Evolutionary conservation across 257 asterid species (phyloP), one percentile per base, ranked within the genome.

Genomic region (Plectranthus barbatus): DNA sequence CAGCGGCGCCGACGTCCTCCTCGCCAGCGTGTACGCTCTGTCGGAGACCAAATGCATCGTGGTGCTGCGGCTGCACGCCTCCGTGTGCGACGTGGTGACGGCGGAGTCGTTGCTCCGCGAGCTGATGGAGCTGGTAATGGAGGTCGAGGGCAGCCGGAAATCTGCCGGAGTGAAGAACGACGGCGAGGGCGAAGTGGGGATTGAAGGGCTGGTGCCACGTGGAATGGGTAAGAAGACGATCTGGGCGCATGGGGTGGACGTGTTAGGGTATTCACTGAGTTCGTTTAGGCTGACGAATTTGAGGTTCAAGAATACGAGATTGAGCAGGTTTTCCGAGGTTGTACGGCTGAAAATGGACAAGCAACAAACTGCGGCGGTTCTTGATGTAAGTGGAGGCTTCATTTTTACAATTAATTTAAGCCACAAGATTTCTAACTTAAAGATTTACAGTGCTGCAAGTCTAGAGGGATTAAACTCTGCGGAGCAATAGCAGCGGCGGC

Each of bases 401-500:
- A 8, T 36, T 31, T 31, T 26, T 26, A 26, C 2, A 2, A 26
- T 26, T 26, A 26, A 26, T 26, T 26, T 26, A 26, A 5, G 5
- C 31, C 31, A 1, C 2, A 26, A 26, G 5, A 26, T 26, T 26
- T 5, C 31, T 26, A 2, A 26, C 5, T 1, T 1, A 26, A 26
- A 26, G 31, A 26, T 26, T 6, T 26, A 2, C 60, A 86, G 91
- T 81, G 79, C 4, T 86, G 95, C 81, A 74, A 83, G 48, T 72
- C 81, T 1, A 77, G 88, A 73, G 88, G 81, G 42, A 83, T 83
- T 1, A 83, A 83, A 46, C 78, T 86, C 0, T 83, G 85, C 20
- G 95, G 88, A 44, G 85, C 79, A 9, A 37, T 86, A 23, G 72
- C 86, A 15, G 95, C 95, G 0, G 91, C 91, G 5, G 86, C 70